These are phyloP conservation scores for Dendrobium chrysotoxum DNA, from an alignment of 106 monocot genomes.

Conservation along the genomic window DNA sequence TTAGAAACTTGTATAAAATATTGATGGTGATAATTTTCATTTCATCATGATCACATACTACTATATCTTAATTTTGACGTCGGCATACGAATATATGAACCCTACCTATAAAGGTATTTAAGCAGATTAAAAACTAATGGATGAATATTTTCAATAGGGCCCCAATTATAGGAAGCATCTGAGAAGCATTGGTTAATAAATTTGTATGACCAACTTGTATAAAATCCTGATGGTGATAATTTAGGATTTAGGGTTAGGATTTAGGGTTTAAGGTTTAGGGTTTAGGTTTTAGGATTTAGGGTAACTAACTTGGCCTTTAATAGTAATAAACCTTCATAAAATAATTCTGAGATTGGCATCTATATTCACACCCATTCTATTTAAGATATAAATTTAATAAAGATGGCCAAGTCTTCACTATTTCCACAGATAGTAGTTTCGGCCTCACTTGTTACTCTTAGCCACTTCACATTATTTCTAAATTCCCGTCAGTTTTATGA, in stretches of 20 bases:
- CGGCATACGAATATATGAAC: neutral
- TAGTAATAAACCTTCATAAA: neutral
- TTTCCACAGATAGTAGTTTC: neutral
- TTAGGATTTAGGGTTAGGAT: too few relatives aligned
- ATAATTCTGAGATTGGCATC: neutral
- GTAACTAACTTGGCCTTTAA: too few relatives aligned
- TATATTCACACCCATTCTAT: neutral
- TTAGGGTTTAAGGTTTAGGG: too few relatives aligned
- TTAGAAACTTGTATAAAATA: too few relatives aligned
- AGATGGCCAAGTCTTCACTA: neutral
- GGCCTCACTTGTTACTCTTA: neutral
- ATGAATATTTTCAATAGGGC: neutral
- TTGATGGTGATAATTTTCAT: neutral
- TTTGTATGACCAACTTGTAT: too few relatives aligned
- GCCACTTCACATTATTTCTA: neutral
- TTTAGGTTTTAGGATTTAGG: too few relatives aligned
- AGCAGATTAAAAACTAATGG: neutral
- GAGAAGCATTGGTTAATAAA: too few relatives aligned
- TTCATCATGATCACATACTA: neutral
- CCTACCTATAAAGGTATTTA: too few relatives aligned
- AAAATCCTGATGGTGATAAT: too few relatives aligned
- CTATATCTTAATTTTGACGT: neutral
- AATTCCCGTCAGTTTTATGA: neutral
- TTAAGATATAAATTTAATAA: neutral
- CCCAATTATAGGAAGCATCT: neutral